These are phyloP conservation scores for Penicillium sp. DNA, from an alignment of 2,329 filamentous ascomycete genomes.

Conservation along the genomic window DNA sequence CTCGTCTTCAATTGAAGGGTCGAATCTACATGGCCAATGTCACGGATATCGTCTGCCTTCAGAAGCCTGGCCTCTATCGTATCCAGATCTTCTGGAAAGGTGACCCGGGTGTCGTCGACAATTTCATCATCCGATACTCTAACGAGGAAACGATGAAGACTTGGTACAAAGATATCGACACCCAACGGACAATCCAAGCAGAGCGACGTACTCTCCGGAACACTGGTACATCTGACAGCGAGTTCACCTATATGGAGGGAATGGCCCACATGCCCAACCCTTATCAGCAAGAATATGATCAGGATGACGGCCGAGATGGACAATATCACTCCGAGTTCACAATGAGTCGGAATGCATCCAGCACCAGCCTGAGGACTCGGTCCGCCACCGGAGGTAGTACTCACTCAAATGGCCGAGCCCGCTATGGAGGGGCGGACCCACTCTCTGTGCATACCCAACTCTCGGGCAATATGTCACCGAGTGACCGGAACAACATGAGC, in stretches of 20 bases:
- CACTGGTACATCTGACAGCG: conserved; percentile 57
- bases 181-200: conserved; percentile 61
- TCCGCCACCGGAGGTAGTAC: conserved; percentile 63
- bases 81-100: conserved; percentile 99
- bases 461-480: conserved; percentile 54
- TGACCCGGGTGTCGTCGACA: conserved; percentile 90
- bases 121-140: conserved; percentile 88
- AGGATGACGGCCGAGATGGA: conserved; percentile 45
- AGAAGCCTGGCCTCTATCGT: conserved; percentile 85
- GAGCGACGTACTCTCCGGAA: conserved; percentile 47
- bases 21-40: conserved; percentile 99
- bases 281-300: conserved; percentile 60
- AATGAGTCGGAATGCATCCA: conserved; percentile 65
- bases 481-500: conserved; percentile 55
- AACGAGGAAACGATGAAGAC: conserved; percentile 92
- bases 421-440: conserved; percentile 63
- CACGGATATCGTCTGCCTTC: conserved; percentile 81
- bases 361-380: conserved; percentile 66
- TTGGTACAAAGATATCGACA: conserved; percentile 76
- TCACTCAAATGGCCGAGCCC: conserved; percentile 50
- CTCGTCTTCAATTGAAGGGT: conserved; percentile 81
- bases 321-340: conserved; percentile 47
- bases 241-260: conserved; percentile 74
- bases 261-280: conserved; percentile 72
- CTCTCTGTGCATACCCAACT: conserved; percentile 66